Evolutionary conservation across 768 basidiomycete species (phyloP).

Genomic region (Rhodosporidiobolus odoratus): DNA sequence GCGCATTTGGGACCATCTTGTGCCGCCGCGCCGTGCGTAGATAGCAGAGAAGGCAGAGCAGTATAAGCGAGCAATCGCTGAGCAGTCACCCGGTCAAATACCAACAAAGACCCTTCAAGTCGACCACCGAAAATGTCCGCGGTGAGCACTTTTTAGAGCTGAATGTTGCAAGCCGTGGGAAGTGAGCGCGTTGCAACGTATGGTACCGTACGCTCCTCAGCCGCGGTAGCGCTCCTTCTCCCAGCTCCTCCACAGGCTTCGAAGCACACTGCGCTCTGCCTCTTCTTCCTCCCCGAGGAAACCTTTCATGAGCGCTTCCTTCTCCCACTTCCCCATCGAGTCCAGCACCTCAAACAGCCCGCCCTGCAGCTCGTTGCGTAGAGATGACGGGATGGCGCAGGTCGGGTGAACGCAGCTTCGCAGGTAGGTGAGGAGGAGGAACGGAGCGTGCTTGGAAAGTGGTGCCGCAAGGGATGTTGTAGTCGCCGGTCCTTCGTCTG

Average conservation of each 20-base stretch:
- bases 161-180: neutral
- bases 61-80: too few species aligned
- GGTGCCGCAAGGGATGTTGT: constrained; percentile 36
- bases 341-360: constrained; percentile 40
- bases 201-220: neutral
- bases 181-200: neutral
- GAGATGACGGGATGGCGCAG: constrained; percentile 31
- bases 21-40: too few species aligned
- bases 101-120: too few species aligned
- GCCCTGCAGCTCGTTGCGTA: constrained; percentile 33
- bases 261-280: constrained; percentile 39
- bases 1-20: too few species aligned
- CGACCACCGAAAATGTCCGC: too few species aligned
- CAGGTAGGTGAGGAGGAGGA: constrained; percentile 40
- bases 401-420: constrained; percentile 35
- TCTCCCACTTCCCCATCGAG: constrained; percentile 40
- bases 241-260: constrained; percentile 36
- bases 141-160: too few species aligned
- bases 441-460: constrained; percentile 42
- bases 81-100: too few species aligned
- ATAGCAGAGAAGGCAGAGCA: too few species aligned
- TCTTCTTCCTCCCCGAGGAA: constrained; percentile 37
- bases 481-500: neutral
- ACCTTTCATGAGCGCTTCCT: constrained; percentile 42
- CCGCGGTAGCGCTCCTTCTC: constrained; percentile 41